Percentiles rank a stretch among this genome's conserved stretches.
phyloP scores from a whole-genome alignment of 2,329 filamentous ascomycete genomes.

The Sordariomycetes sp. region DNA sequence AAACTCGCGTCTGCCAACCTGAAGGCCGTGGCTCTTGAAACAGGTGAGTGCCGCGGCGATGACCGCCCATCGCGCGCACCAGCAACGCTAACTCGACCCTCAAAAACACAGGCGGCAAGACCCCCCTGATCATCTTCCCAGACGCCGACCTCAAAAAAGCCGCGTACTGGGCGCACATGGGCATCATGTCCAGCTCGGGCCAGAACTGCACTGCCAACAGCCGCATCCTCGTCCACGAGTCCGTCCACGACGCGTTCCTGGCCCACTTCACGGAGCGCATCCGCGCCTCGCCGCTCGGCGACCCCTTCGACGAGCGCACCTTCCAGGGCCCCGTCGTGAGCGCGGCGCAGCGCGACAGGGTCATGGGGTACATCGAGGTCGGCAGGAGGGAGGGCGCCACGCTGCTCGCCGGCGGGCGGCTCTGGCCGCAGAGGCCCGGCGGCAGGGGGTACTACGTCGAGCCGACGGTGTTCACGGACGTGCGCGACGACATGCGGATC shows the following conservation, averaged over 20 bases:
- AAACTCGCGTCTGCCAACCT: slow-evolving; percentile 33
- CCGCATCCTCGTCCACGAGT: slow-evolving; percentile 50
- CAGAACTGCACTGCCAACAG: slow-evolving; percentile 31
- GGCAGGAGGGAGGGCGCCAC: slow-evolving; percentile 15
- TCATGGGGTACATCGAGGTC: slow-evolving; percentile 22
- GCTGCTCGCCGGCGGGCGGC: slow-evolving; percentile 14
- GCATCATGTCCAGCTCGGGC: slow-evolving; percentile 11
- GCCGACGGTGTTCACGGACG: slow-evolving; percentile 24
- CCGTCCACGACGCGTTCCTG: slow-evolving; percentile 45
- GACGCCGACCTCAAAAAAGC: slow-evolving; percentile 52
- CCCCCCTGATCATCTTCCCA: slow-evolving; percentile 43
- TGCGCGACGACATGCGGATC: slow-evolving; percentile 17
- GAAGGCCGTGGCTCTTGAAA: slow-evolving; percentile 31
- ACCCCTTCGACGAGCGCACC: slow-evolving; percentile 41
- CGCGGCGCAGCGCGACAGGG: slow-evolving; percentile 26
- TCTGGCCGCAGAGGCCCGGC: slow-evolving; percentile 14
- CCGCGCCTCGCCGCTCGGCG: slow-evolving; percentile 24
- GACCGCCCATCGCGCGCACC: too few species aligned
- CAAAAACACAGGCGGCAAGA: slow-evolving; percentile 27
- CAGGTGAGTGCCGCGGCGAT: not conserved
- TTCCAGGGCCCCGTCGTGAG: slow-evolving; percentile 41
- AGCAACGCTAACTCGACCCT: too few species aligned
- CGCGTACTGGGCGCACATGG: slow-evolving; percentile 35
- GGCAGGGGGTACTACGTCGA: slow-evolving; percentile 21
- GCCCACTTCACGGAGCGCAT: slow-evolving; percentile 7